These are phyloP conservation scores for Poa pratensis DNA, from an alignment of 176 grass and related monocot genomes.

Conservation along the genomic window DNA sequence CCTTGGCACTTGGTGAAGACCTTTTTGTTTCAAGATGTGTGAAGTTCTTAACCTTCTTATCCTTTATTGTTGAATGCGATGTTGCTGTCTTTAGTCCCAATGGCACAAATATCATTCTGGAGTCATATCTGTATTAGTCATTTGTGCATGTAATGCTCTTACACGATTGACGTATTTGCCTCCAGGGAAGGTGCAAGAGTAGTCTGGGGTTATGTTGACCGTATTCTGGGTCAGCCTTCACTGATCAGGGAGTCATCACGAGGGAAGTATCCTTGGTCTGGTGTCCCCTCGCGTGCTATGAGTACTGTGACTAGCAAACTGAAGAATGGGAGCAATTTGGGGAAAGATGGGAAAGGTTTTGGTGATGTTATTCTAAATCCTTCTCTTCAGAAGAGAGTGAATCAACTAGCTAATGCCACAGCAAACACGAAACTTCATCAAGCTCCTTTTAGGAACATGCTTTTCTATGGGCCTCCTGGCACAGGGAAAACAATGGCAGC, in stretches of 20 bases:
- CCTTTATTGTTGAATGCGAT: slow-evolving; percentile 11
- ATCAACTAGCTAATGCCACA: slow-evolving; percentile 90
- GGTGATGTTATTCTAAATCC: slow-evolving; percentile 98
- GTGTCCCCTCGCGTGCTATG: slow-evolving; percentile 63
- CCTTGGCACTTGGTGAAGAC: neutral
- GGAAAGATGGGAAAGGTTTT: slow-evolving; percentile 82
- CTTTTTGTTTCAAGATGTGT: slow-evolving; percentile 23
- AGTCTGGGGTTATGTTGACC: slow-evolving; percentile 97
- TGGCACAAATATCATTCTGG: slow-evolving; percentile 9
- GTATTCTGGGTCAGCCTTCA: slow-evolving; percentile 95
- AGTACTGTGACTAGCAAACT: slow-evolving; percentile 69
- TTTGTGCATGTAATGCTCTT: slow-evolving; percentile 12
- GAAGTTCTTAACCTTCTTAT: slow-evolving; percentile 23
- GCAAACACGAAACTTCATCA: slow-evolving; percentile 97
- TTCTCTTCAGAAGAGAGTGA: slow-evolving; percentile 88
- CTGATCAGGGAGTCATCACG: slow-evolving; percentile 97
- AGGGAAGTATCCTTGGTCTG: slow-evolving; percentile 94
- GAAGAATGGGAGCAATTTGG: slow-evolving; percentile 53
- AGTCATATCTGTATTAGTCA: neutral
- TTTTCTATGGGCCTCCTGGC: slow-evolving; percentile 98
- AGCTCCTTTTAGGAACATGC: slow-evolving; percentile 98
- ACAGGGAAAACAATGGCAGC: slow-evolving; percentile 99
- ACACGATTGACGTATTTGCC: slow-evolving; percentile 27
- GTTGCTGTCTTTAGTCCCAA: neutral
- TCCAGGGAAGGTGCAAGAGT: slow-evolving; percentile 95